A percentile compares a stretch with the other conserved stretches of the same genome.
phyloP scores from a whole-genome alignment of 352 stramenopile species.

The Phytophthora vignae region DNA sequence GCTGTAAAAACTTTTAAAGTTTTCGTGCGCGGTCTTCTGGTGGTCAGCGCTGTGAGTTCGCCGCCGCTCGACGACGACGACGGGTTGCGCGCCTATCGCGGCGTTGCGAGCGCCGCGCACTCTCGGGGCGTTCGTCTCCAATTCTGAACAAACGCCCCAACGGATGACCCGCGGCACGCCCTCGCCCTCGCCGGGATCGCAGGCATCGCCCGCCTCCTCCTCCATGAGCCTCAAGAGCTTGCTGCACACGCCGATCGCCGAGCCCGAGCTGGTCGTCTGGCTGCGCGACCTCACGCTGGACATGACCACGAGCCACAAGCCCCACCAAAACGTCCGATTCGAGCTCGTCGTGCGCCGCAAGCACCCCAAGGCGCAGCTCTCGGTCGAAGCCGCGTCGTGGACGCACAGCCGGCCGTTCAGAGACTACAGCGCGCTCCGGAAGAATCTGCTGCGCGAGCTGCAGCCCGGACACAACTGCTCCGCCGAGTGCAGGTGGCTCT shows the following conservation, averaged over 20 bases:
- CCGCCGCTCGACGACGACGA: neutral
- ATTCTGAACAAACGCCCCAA: slow-evolving; percentile 2
- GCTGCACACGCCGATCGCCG: slow-evolving; percentile 26
- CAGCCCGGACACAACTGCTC: slow-evolving; percentile 45
- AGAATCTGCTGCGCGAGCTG: slow-evolving; percentile 45
- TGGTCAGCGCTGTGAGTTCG: slow-evolving; percentile 4
- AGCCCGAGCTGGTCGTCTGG: slow-evolving; percentile 34
- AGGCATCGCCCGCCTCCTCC: slow-evolving; percentile 11
- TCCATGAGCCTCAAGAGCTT: slow-evolving; percentile 24
- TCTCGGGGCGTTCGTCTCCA: slow-evolving; percentile 1
- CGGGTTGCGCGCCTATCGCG: slow-evolving; percentile 3
- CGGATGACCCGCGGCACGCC: slow-evolving; percentile 19
- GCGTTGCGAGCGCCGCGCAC: neutral
- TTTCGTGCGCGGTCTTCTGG: neutral
- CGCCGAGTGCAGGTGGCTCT: slow-evolving; percentile 55
- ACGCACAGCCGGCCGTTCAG: slow-evolving; percentile 36
- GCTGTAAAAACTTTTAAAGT: slow-evolving; percentile 14
- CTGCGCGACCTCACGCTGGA: slow-evolving; percentile 32
- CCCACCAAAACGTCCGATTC: slow-evolving; percentile 22
- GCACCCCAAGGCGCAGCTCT: slow-evolving; percentile 11
- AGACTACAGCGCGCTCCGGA: slow-evolving; percentile 43
- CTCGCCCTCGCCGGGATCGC: slow-evolving; percentile 17
- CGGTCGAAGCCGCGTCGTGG: slow-evolving; percentile 29
- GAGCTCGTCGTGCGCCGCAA: slow-evolving; percentile 29
- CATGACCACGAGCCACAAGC: slow-evolving; percentile 28